These are phyloP conservation scores for Cynanchum wilfordii DNA, from an alignment of 257 asterid genomes.

Conservation along the genomic window DNA sequence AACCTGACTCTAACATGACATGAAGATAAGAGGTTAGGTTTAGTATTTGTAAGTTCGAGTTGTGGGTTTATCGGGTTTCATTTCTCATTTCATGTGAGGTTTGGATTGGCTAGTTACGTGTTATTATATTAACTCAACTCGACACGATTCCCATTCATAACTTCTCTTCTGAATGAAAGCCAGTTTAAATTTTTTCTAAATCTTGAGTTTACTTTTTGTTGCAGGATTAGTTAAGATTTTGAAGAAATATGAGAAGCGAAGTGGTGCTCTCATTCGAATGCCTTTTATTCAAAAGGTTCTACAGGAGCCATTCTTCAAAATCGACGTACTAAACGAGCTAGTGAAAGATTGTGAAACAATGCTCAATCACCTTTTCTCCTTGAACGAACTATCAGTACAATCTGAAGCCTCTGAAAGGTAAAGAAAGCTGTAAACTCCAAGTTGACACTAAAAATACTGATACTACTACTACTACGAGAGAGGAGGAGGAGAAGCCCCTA, in stretches of 20 bases:
- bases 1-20: no score
- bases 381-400: constrained; percentile 36
- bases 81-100: no score
- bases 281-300: constrained; percentile 67
- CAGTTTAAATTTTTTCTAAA: neutral
- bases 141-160: neutral
- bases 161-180: neutral
- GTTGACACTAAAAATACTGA: constrained; percentile 17
- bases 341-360: constrained; percentile 64
- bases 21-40: no score
- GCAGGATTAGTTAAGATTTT: constrained; percentile 71
- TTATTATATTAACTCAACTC: no score
- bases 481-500: constrained; percentile 11
- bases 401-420: constrained; percentile 30
- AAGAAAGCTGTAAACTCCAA: constrained; percentile 20
- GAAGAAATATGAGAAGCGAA: constrained; percentile 76
- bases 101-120: no score
- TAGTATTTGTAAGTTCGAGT: no score
- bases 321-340: constrained; percentile 45
- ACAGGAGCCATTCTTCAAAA: constrained; percentile 56
- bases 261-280: constrained; percentile 52
- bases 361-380: constrained; percentile 46
- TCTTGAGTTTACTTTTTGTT: constrained; percentile 14
- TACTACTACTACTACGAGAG: neutral
- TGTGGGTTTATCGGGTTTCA: no score